Base-by-base conservation (phyloP, 495 filamentous ascomycete genomes). In the Talaromyces nanjingensis region DNA sequence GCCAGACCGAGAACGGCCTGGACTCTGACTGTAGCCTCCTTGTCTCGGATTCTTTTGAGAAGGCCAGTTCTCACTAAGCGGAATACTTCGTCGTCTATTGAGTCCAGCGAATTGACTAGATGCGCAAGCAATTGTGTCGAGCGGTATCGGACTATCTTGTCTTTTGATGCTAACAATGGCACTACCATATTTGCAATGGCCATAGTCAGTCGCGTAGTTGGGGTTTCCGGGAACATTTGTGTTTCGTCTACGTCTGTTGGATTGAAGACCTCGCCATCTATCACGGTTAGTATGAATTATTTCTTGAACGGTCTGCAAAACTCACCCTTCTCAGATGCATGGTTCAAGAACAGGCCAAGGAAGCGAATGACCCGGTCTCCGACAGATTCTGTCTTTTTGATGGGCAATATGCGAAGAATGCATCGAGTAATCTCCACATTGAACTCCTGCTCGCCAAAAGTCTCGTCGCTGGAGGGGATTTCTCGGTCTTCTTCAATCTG, bases 1-100 rank as follows among this genome's bases (percentile, higher is more conserved):
- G 90, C 91, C 18, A 99, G 81, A 6, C 91, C 92, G 64, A 96
- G 81, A 6, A 96, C 93, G n/a, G 94, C 96, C 74, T 99, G 94
- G 11, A 93, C 89, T 39, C 94, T 84, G 12, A 99, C 90, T 68
- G 90, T 89, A 0, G 91, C 80, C 73, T 99, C 94, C 72, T 96
- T 98, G 73, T 99, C 94, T 61, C 90, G 84, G 47, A 98, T 87
- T 29, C 94, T 85, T 74, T 90, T 93, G 47, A 93, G 70, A 22
- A 99, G 79, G 2, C 87, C 89, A 31, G 87, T 78, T 39, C 89
- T 83, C 39, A 97, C 78, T 55, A 89, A 84, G 68, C 92, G 84
- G 72, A 96, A 98, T 53, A 96, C 72, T 60, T 94, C 92, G 69
- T 96, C 91, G 65, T 94, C 91, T 65, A 96, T 89, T 2, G 92